phyloP scores from a whole-genome alignment of 129 eudicot genomes.

The Flaveria bidentis region DNA sequence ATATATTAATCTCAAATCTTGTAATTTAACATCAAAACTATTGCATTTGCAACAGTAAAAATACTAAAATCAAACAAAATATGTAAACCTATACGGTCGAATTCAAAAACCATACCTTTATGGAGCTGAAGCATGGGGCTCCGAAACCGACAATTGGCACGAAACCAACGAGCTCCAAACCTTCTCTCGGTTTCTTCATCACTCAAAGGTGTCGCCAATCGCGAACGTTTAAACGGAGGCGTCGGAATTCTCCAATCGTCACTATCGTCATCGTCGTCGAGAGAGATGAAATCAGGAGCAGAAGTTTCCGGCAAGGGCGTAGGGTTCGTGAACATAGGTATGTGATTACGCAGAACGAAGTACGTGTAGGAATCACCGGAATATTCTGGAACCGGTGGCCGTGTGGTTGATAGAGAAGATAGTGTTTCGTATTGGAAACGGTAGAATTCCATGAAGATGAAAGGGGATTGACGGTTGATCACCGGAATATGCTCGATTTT shows the following conservation, averaged over 20 bases:
- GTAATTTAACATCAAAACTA: not conserved
- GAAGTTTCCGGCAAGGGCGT: slow-evolving; percentile 44
- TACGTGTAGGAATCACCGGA: slow-evolving; percentile 47
- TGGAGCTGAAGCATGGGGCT: slow-evolving; percentile 98
- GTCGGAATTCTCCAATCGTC: slow-evolving; percentile 11
- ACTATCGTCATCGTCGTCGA: slow-evolving; percentile 43
- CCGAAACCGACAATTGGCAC: slow-evolving; percentile 61
- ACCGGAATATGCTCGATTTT: not conserved
- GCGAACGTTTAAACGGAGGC: slow-evolving; percentile 31
- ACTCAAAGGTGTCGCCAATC: slow-evolving; percentile 22
- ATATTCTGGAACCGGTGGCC: slow-evolving; percentile 34
- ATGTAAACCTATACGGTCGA: not conserved
- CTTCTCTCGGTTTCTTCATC: slow-evolving; percentile 37
- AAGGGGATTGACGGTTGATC: not conserved
- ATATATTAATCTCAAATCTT: not conserved
- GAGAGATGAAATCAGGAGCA: slow-evolving; percentile 71
- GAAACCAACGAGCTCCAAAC: slow-evolving; percentile 79
- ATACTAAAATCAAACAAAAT: not conserved
- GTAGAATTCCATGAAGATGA: slow-evolving; percentile 40
- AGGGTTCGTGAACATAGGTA: slow-evolving; percentile 35
- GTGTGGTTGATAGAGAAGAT: slow-evolving; percentile 46
- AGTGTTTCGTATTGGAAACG: slow-evolving; percentile 66
- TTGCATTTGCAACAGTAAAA: not conserved
- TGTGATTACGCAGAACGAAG: slow-evolving; percentile 64
- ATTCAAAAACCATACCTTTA: slow-evolving; percentile 50